A percentile compares a stretch with the other conserved stretches of the same genome.
Conservation (phyloP, 225 moss, liverwort and hornwort genomes). For the Sphagnum contortum region DNA sequence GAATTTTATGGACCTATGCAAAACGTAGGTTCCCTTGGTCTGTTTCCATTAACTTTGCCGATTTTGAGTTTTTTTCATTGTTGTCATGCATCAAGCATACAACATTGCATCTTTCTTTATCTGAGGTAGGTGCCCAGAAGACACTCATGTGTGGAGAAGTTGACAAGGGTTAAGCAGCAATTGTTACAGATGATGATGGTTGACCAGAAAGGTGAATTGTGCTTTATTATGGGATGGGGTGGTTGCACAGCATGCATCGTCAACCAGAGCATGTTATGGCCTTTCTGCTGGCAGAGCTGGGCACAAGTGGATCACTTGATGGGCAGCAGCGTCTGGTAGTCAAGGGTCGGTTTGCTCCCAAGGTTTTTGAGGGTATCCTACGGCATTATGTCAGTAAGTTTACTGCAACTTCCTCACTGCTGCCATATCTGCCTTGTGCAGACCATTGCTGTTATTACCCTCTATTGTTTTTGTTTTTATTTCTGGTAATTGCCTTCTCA, state of each 20-base stretch:
- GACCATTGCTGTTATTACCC: no score
- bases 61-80: neutral
- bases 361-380: conserved; percentile 87
- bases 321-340: conserved; percentile 88
- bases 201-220: no score
- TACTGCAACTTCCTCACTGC: neutral
- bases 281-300: conserved; percentile 73
- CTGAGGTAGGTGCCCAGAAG: no score
- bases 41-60: neutral
- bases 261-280: conserved; percentile 95
- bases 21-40: conserved; percentile 41
- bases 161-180: no score
- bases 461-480: no score
- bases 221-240: neutral
- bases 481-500: no score
- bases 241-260: conserved; percentile 62
- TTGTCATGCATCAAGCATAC: neutral
- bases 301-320: conserved; percentile 88
- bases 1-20: conserved; percentile 90
- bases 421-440: neutral
- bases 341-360: conserved; percentile 85
- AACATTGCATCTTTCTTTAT: no score
- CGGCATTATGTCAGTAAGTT: conserved; percentile 87
- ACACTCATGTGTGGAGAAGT: no score
- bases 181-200: no score